A percentile compares a stretch with the other conserved stretches of the same genome.
Conservation (phyloP, 2,329 filamentous ascomycete species). For the Chaetomiaceae sp. region DNA sequence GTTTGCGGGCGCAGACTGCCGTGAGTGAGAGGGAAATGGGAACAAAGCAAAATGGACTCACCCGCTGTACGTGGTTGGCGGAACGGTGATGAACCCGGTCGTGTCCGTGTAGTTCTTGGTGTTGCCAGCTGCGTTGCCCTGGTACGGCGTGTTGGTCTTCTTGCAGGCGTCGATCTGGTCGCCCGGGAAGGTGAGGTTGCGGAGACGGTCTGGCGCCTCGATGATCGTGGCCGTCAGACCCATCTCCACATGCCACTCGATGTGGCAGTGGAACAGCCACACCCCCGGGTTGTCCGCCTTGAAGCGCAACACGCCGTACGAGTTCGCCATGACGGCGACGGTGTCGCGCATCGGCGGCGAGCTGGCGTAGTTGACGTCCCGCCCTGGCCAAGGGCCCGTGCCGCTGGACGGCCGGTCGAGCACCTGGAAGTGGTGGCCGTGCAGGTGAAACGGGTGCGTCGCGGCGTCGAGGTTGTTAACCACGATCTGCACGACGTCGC, state of each 20-base stretch:
- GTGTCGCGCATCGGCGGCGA: constrained; percentile 34
- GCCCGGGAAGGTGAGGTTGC: constrained; percentile 47
- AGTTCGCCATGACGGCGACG: constrained; percentile 34
- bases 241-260: constrained; percentile 56
- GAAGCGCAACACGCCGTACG: constrained; percentile 47
- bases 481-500: constrained; percentile 40
- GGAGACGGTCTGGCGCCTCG: constrained; percentile 53
- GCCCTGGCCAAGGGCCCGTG: constrained; percentile 33
- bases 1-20: not conserved
- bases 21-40: too few relatives aligned
- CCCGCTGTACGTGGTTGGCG: constrained; percentile 41
- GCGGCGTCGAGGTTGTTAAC: constrained; percentile 44
- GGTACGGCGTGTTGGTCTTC: constrained; percentile 40
- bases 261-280: constrained; percentile 54
- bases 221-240: constrained; percentile 51
- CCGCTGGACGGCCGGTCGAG: constrained; percentile 35
- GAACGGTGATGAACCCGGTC: constrained; percentile 43
- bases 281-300: constrained; percentile 47
- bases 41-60: constrained; percentile 23
- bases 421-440: constrained; percentile 52
- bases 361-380: constrained; percentile 25
- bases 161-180: constrained; percentile 48
- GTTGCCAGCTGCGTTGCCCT: constrained; percentile 65
- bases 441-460: constrained; percentile 48
- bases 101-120: constrained; percentile 49